Evolutionary conservation across 2,329 filamentous ascomycete genomes (phyloP).

Genomic region (Nemania sp.): DNA sequence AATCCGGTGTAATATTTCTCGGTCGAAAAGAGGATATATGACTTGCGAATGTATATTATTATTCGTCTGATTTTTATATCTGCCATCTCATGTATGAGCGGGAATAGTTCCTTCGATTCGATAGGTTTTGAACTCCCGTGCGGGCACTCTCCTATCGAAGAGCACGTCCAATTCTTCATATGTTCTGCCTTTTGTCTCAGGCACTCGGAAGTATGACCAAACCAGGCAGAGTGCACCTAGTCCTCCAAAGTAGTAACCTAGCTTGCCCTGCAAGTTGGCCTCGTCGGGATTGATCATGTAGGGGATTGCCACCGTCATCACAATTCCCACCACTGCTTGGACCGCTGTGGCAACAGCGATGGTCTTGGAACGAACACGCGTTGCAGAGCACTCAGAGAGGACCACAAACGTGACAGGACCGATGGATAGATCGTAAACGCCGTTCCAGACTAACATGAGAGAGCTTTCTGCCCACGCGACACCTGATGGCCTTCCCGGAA

Average conservation of each 20-base stretch:
- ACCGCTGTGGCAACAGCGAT: slow-evolving; percentile 49
- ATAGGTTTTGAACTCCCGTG: slow-evolving; percentile 39
- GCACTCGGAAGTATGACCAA: slow-evolving; percentile 43
- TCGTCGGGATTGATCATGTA: slow-evolving; percentile 50
- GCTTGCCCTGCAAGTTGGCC: slow-evolving; percentile 48
- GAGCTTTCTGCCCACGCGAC: slow-evolving; percentile 53
- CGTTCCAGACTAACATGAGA: slow-evolving; percentile 55
- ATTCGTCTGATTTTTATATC: background rate
- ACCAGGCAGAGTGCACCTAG: slow-evolving; percentile 42
- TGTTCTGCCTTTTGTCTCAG: slow-evolving; percentile 39
- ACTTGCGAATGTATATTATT: too few relatives aligned
- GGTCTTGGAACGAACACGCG: slow-evolving; percentile 49
- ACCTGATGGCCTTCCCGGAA: slow-evolving; percentile 45
- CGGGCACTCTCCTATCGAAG: slow-evolving; percentile 38
- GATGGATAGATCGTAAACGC: slow-evolving; percentile 55
- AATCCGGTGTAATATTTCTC: too few relatives aligned
- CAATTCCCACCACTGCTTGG: slow-evolving; percentile 46
- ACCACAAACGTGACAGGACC: slow-evolving; percentile 56
- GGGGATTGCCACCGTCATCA: slow-evolving; percentile 49
- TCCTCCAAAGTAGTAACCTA: slow-evolving; percentile 47
- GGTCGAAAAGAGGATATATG: too few relatives aligned
- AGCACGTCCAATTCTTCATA: slow-evolving; percentile 41
- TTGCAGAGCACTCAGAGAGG: slow-evolving; percentile 55
- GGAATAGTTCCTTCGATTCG: slow-evolving; percentile 29
- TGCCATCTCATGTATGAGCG: slow-evolving; percentile 13